Conservation (phyloP, 108 stramenopile species). For the Asterionellopsis glacialis region DNA sequence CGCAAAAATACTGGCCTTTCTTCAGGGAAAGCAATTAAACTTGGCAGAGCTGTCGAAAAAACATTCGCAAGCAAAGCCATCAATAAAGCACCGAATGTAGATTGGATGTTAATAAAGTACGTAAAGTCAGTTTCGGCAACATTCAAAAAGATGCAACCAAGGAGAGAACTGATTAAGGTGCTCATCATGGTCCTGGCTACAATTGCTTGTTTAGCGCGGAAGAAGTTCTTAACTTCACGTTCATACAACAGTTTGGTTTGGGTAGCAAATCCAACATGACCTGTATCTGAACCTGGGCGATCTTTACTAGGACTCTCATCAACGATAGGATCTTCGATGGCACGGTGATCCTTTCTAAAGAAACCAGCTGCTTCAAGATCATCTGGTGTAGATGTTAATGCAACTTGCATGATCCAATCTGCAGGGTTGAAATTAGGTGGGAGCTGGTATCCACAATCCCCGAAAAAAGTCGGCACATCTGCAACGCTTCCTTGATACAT, state of each 20-base stretch:
- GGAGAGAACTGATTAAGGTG: constrained; percentile 48
- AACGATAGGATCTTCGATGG: constrained; percentile 15
- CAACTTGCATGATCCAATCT: constrained; percentile 75
- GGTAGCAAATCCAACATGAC: constrained; percentile 33
- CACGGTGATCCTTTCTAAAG: constrained; percentile 39
- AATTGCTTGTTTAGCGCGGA: constrained; percentile 48
- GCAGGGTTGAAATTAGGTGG: constrained; percentile 76
- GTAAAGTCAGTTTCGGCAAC: constrained; percentile 38
- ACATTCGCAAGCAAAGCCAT: constrained; percentile 65
- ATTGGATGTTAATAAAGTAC: constrained; percentile 9
- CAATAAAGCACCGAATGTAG: constrained; percentile 55
- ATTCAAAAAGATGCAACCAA: constrained; percentile 70
- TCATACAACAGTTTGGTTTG: constrained; percentile 44
- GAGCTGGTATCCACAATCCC: constrained; percentile 40
- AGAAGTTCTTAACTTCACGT: constrained; percentile 49
- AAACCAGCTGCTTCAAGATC: constrained; percentile 43
- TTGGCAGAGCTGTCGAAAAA: constrained; percentile 77
- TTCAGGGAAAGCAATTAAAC: constrained; percentile 69
- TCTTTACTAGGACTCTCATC: constrained; percentile 18
- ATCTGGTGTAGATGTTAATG: constrained; percentile 39
- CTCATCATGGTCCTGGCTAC: constrained; percentile 54
- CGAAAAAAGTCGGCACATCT: constrained; percentile 47
- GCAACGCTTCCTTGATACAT: constrained; percentile 64
- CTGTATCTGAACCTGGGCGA: constrained; percentile 1
- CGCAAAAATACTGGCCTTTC: constrained; percentile 87